Base-by-base conservation (phyloP, 768 basidiomycete species). In the Cubamyces sp. region DNA sequence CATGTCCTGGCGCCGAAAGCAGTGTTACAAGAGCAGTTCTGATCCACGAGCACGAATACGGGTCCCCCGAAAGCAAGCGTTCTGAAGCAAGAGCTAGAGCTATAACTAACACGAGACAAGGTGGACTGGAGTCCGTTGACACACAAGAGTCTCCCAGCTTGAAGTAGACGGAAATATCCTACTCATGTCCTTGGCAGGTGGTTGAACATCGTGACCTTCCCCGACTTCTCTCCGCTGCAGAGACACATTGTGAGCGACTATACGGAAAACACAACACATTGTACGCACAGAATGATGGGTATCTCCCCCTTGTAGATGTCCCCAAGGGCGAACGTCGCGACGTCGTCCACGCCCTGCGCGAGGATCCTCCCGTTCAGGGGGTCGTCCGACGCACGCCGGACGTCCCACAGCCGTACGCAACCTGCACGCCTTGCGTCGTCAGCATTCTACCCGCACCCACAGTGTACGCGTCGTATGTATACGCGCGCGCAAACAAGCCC, bases 371-470 rank as follows among this genome's bases (percentile, higher is more conserved):
- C 86, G 70, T 86, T 84, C 3, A 65, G 59, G 3, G 72, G 68
- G 53, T 78, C 73, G 7, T 72, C 68, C 1, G 65, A 66, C 1
- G 83, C 76, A n/a, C 74, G 69, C 25, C 76, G 72, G 6, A 85
- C 81, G 67, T 90, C 82, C 88, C 88, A 91, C 39, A 88, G 65
- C 26, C 88, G 79, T 11, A 91, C 81, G 68, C 87, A 88, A n/a
- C 88, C 88, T 90, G 68, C 60, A 26, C 40, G 39, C 37, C 46
- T 43, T 28, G 9, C 34, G 9, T 34, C 28, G 48, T 64, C 39
- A 71, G 50, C 21, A 19, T 16, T 49, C 47, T 26, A 16, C 49
- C 48, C 45, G 34, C 23, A 25, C 5, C 43, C 41, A 26, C 48
- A 16, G 6, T 21, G 39, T 15, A 16, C 25, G 19, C 45, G 18